These are phyloP conservation scores for Mycosphaerelloides madeirae DNA, from an alignment of 2,329 filamentous ascomycete genomes.

Conservation along the genomic window DNA sequence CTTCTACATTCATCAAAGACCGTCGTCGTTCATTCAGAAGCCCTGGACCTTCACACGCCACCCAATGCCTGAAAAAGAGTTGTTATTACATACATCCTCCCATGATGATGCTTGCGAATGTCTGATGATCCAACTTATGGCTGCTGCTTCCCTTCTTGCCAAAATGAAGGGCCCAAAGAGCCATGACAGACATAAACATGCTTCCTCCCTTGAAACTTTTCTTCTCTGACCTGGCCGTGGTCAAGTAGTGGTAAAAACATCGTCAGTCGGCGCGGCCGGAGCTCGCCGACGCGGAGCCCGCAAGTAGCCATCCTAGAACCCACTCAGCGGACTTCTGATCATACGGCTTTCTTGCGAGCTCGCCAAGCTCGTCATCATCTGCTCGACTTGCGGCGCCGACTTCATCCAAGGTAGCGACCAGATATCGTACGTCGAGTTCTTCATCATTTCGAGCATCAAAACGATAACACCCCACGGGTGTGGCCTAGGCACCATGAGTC, in stretches of 20 bases:
- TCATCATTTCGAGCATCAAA: conserved; percentile 81
- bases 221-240: neutral
- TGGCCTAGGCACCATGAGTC: conserved; percentile 80
- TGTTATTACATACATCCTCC: conserved; percentile 9
- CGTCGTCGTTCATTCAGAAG: too few species aligned
- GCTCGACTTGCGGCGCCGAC: conserved; percentile 70
- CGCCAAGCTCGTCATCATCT: conserved; percentile 30
- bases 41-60: conserved; percentile 4
- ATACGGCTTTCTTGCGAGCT: conserved; percentile 22
- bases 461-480: conserved; percentile 94
- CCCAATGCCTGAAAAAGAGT: conserved; percentile 5
- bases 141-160: conserved; percentile 14
- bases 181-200: neutral
- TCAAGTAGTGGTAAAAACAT: neutral
- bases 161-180: conserved; percentile 18
- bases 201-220: conserved; percentile 1
- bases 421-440: conserved; percentile 86
- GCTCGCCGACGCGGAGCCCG: neutral
- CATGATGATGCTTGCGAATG: neutral
- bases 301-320: neutral
- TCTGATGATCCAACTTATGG: too few species aligned
- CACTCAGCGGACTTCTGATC: conserved; percentile 10
- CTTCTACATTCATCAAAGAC: too few species aligned
- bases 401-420: conserved; percentile 93
- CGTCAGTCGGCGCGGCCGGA: neutral